Evolutionary conservation across 208 protist species (phyloP), one percentile per base, ranked within the genome.

Genomic region (Acanthamoeba royreba): DNA sequence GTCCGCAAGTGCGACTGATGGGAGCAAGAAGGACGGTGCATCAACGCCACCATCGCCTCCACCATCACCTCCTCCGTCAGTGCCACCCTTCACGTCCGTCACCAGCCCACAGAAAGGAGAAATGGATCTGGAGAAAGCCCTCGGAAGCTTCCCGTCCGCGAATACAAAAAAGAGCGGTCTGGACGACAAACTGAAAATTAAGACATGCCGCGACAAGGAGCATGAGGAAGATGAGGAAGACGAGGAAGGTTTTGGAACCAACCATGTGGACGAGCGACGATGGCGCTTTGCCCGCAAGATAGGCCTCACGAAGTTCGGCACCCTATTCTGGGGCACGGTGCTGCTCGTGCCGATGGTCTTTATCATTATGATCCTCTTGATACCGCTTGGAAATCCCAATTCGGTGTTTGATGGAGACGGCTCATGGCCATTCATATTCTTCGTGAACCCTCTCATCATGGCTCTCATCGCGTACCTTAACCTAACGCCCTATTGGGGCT

Each of bases 391-490:
- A 28, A n/a, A 92, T 19, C 58, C 87, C 43, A 33, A 92, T 19
- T 4, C 40, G 8, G 61, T 92, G 31, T 92, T 92, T 38, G 53
- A 72, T 43, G 52, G 31, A 9, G 40, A 92, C 33, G 87, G 87
- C 15, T 35, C 87, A 15, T 92, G 87, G 87, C 58, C 53, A 4
- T 81, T 79, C 45, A 58, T 92, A 52, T 72, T 92, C 58, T 61
- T 92, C 28, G 43, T 92, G n/a, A 92, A 92, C 25, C 87, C 87
- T 15, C 58, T 92, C 45, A 52, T 92, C 63, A 92, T 92, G 87
- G 43, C 58, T 40, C 15, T 81, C 58, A 79, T 92, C 31, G 87
- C 58, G 38, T 92, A 92, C 43, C 87, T 92, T 28, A n/a, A 47
- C 1, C 42, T 72, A 11, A 81, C 61, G 2, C 58, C 63, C 87